Percentiles rank a stretch among this genome's conserved stretches.
phyloP scores from a whole-genome alignment of 768 basidiomycete species.

The Neoboletus magnificus region DNA sequence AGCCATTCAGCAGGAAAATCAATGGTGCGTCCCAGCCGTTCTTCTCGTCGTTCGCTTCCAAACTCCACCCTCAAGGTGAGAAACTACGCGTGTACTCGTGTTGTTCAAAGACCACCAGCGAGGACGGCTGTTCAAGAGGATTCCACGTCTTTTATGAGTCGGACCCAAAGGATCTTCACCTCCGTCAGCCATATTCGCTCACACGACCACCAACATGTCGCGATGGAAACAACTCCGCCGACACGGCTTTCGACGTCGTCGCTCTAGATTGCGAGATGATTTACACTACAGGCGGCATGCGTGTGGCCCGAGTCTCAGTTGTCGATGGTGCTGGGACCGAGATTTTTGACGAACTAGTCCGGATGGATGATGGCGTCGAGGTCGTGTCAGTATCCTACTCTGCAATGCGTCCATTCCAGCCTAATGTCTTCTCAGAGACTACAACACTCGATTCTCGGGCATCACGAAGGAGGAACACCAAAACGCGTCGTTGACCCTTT shows the following conservation, averaged over 20 bases:
- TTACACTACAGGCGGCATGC: conserved; percentile 90
- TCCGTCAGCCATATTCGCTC: conserved; percentile 69
- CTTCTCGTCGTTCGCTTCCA: neutral
- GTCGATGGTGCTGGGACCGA: conserved; percentile 71
- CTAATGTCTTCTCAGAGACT: conserved; percentile 55
- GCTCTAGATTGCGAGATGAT: conserved; percentile 98
- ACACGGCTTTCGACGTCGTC: conserved; percentile 65
- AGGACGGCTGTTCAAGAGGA: conserved; percentile 71
- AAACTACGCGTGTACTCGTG: conserved; percentile 71
- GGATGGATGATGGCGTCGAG: conserved; percentile 77
- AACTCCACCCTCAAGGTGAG: conserved; percentile 47
- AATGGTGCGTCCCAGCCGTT: conserved; percentile 49
- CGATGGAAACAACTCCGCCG: conserved; percentile 10
- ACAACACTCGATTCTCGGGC: conserved; percentile 89
- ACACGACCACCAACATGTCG: conserved; percentile 25
- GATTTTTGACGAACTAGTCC: conserved; percentile 79
- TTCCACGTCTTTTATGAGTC: conserved; percentile 91
- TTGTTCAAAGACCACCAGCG: conserved; percentile 60
- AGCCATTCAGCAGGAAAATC: conserved; percentile 53
- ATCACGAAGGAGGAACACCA: conserved; percentile 58
- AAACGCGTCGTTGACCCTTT: conserved; percentile 63
- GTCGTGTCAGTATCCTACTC: conserved; percentile 54
- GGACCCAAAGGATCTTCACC: conserved; percentile 60
- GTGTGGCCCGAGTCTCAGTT: conserved; percentile 86
- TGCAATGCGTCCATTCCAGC: neutral